Base-by-base conservation (phyloP, 176 grass and related monocot species). In the Poa pratensis region DNA sequence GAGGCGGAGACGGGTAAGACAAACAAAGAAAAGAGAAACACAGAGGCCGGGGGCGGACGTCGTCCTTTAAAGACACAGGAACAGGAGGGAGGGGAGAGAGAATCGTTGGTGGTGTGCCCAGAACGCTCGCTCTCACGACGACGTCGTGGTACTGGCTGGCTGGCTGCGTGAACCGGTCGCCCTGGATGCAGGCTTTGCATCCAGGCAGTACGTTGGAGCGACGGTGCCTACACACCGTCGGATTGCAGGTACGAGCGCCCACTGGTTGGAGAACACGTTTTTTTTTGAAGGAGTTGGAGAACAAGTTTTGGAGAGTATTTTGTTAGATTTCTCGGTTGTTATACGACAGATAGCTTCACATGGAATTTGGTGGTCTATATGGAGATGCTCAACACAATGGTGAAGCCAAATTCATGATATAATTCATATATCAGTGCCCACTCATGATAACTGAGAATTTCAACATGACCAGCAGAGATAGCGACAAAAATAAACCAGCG, bases 1-100 rank as follows among this genome's bases (percentile, higher is more conserved):
- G 70, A 57, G 76, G 68, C 48, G 87, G 67, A 80, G 82, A 84
- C 75, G 87, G 87, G 57, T 77, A 37, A 10, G 48, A 22, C 9
- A 62, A 34, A 28, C 4, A 37, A 34, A 19, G 15, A 37, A 28
- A 10, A 51, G 54, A 32, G 28, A 76, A 52, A 28, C 49, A 12
- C 34, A 55, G 32, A 66, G 55, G 61, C 55, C 26, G 45, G 77
- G 32, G 61, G 40, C 16, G 53, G 26, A n/a, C 20, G 55, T 76
- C 81, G 74, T 65, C 17, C 81, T 79, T 84, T 65, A 64, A 79
- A 88, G 80, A 52, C 59, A 20, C 4, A 45, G 18, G 18, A 3
- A 3, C 0, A 0, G 12, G 12, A 14, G 45, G 19, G 52, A 78
- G 37, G 18, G 37, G 77, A 73, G 65, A 65, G 37, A 74, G 69